A percentile compares a stretch with the other conserved stretches of the same genome.
Conservation (phyloP, 163 green algal genomes). For the Trebouxia gelatinosa region DNA sequence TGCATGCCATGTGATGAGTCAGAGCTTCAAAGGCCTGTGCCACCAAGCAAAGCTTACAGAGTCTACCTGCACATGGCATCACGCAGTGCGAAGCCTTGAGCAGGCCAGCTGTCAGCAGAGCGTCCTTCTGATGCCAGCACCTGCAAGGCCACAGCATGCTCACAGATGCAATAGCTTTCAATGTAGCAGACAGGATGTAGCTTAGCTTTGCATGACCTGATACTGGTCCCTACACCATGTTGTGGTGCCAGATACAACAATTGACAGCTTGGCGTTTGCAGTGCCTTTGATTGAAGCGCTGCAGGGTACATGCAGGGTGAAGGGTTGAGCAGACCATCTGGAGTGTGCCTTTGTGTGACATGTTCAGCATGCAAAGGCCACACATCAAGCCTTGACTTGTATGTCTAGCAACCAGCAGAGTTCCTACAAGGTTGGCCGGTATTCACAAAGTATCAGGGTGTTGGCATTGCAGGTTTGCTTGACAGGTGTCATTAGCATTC, state of each 20-base stretch:
- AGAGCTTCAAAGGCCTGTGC: no score
- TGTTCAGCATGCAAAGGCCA: no score
- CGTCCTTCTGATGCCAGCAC: constrained; percentile 21
- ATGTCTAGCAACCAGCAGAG: not conserved
- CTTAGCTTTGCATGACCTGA: not conserved
- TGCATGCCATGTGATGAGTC: no score
- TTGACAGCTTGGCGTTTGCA: not conserved
- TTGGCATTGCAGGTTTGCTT: no score
- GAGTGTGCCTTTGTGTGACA: no score
- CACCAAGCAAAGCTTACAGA: no score
- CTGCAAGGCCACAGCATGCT: not conserved
- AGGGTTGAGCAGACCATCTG: no score
- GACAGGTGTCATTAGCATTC: no score
- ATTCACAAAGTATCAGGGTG: not conserved
- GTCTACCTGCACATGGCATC: constrained; percentile 6
- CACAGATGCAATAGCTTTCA: not conserved
- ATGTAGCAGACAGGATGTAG: not conserved
- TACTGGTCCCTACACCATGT: no score
- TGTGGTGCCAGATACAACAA: no score
- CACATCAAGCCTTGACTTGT: not conserved
- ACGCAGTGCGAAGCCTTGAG: not conserved
- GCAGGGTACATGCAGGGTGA: not conserved
- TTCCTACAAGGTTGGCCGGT: not conserved
- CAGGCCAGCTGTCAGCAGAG: constrained; percentile 8
- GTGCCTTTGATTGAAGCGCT: not conserved